A percentile compares a stretch with the other conserved stretches of the same genome.
Evolutionary conservation across 1,284 basidiomycete genomes (phyloP).

Genomic region (Flammula alnicola): DNA sequence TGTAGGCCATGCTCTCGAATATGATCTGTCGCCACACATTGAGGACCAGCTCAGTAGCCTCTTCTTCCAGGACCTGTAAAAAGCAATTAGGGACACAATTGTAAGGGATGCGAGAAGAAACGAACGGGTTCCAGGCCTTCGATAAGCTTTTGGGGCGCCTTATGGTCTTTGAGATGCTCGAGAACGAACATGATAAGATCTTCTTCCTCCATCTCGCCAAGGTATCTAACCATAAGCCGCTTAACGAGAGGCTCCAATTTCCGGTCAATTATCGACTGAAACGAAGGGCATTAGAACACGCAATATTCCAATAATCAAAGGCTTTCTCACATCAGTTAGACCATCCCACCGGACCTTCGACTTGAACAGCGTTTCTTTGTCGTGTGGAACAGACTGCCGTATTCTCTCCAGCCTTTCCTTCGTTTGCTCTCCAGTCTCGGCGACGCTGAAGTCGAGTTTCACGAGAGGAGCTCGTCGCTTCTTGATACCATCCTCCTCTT

Average conservation of each 20-base stretch:
- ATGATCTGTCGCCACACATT: constrained; percentile 87
- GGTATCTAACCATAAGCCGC: constrained; percentile 78
- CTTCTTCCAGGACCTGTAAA: constrained; percentile 83
- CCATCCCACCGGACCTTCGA: constrained; percentile 87
- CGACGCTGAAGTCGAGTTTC: constrained; percentile 84
- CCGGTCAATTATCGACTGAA: constrained; percentile 75
- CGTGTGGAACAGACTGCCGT: constrained; percentile 67
- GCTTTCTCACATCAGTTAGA: constrained; percentile 71
- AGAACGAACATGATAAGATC: constrained; percentile 90
- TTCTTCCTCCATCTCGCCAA: constrained; percentile 87
- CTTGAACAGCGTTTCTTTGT: constrained; percentile 79
- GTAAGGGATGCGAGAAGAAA: constrained; percentile 22
- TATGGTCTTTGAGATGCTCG: constrained; percentile 87
- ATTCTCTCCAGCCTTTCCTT: constrained; percentile 81
- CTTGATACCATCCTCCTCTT: constrained; percentile 81
- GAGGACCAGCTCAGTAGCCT: constrained; percentile 76
- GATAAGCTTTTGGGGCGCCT: constrained; percentile 77
- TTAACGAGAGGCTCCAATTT: constrained; percentile 84
- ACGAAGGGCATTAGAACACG: constrained; percentile 9
- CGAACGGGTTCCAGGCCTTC: constrained; percentile 88
- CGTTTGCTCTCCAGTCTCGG: constrained; percentile 75
- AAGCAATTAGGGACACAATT: constrained; percentile 8
- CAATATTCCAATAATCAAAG: background rate
- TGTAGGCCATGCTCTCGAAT: constrained; percentile 89
- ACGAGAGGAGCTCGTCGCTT: constrained; percentile 83